Evolutionary conservation across 371 early-diverging fungal genomes (phyloP).

Genomic region (Phascolomyces articulosus): DNA sequence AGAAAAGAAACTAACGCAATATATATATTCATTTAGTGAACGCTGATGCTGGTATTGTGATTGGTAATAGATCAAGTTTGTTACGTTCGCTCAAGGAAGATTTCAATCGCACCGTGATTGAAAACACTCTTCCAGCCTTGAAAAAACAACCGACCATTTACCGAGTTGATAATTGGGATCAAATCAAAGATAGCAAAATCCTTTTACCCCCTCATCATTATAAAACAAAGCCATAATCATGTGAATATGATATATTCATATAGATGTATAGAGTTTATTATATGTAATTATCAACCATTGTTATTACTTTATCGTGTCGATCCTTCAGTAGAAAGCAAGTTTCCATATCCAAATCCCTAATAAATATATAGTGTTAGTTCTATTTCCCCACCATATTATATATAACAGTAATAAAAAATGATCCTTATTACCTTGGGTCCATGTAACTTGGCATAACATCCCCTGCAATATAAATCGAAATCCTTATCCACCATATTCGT

Average conservation of each 20-base stretch:
- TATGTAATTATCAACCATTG: neutral
- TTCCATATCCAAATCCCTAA: slow-evolving; percentile 20
- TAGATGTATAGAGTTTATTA: too few species aligned
- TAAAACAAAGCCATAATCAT: neutral
- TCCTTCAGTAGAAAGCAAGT: slow-evolving; percentile 17
- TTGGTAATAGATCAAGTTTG: slow-evolving; percentile 49
- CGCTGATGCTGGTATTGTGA: slow-evolving; percentile 53
- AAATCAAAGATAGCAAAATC: neutral
- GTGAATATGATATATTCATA: too few species aligned
- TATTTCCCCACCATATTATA: too few species aligned
- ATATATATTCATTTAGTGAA: slow-evolving; percentile 30
- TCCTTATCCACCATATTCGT: slow-evolving; percentile 53
- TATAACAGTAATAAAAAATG: too few species aligned
- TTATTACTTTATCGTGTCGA: slow-evolving; percentile 15
- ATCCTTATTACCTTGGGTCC: slow-evolving; percentile 38
- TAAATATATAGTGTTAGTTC: neutral
- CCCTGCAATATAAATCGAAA: slow-evolving; percentile 46
- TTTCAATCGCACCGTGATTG: slow-evolving; percentile 12
- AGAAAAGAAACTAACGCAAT: too few species aligned
- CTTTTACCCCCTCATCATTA: neutral
- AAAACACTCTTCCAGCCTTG: neutral
- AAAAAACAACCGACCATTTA: neutral
- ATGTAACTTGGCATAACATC: slow-evolving; percentile 47
- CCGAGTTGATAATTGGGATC: slow-evolving; percentile 8
- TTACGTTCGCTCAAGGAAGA: slow-evolving; percentile 17